Percentiles rank a stretch among this genome's conserved stretches.
Evolutionary conservation across 495 filamentous ascomycete genomes (phyloP).

Genomic region (Sordaria brevicollis): DNA sequence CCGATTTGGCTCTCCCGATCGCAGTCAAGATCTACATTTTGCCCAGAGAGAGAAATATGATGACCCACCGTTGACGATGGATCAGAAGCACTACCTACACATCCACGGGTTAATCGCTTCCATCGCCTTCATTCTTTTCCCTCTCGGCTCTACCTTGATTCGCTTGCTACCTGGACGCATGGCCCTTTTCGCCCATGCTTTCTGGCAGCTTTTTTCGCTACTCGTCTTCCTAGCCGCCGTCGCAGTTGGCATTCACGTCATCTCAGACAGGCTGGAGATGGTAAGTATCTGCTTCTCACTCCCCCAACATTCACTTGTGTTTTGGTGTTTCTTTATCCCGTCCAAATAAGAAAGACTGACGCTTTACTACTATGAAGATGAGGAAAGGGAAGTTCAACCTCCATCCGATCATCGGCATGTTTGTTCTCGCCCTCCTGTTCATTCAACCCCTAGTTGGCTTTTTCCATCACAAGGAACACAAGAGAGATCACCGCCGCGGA

Average conservation of each 20-base stretch:
- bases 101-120: conserved; percentile 33
- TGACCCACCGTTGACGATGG: no score
- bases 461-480: conserved; percentile 49
- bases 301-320: background rate
- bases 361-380: conserved; percentile 3
- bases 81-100: conserved; percentile 16
- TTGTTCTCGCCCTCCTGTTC: conserved; percentile 42
- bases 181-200: conserved; percentile 37
- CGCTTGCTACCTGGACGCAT: conserved; percentile 32
- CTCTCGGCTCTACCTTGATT: conserved; percentile 43
- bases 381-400: conserved; percentile 17
- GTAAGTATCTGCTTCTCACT: conserved; percentile 3
- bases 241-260: conserved; percentile 47
- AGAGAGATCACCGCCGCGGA: conserved; percentile 33
- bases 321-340: no score
- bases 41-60: background rate
- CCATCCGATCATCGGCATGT: conserved; percentile 48
- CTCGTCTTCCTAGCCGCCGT: conserved; percentile 42
- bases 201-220: conserved; percentile 44
- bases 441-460: conserved; percentile 53
- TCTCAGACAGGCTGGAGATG: conserved; percentile 20
- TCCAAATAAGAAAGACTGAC: background rate
- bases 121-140: conserved; percentile 42
- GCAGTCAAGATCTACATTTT: background rate
- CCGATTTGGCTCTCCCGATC: background rate